Base-by-base conservation (phyloP, 192 early-diverging fungal genomes). In the Gaertneriomyces semiglobifer region DNA sequence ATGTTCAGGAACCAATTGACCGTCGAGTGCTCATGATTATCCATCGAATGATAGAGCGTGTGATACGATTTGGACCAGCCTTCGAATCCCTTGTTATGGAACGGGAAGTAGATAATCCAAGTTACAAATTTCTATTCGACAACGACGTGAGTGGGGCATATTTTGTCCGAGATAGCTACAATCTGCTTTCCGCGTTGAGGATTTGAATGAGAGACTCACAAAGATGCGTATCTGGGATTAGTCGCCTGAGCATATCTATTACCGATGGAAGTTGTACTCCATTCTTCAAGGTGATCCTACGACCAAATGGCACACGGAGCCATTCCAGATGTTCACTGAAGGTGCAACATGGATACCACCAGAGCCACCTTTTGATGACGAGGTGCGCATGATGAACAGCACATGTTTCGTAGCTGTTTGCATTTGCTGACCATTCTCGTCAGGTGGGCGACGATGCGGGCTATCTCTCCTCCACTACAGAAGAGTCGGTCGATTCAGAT, bases 251-350 rank as follows among this genome's bases (percentile, higher is more conserved):
- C 93, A 95, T 63, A 74, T 85, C 20, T 95, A 95, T 55, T 98
- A 98, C 70, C 84, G 92, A 7, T 95, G 95, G 93, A 90, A 88
- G 58, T 78, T 98, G 46, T 95, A 86, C 75, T 94, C 93, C 39
- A 77, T 94, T 12, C 74, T 91, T 60, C 91, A 93, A 67, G 91
- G 90, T 19, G 95, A 98, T 57, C 79, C 86, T 2, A 85, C 78
- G 60, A 66, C 66, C 33, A 76, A 76, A 9, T 95, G 93, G 95
- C 80, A 77, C 40, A 78, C 79, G 11, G 80, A 89, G 47, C 84
- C 92, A 39, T 98, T 98, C 73, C 80, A 86, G 7, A 95, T 98
- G 93, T 88, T 89, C 58, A 87, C 90, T 60, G 83, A 81, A 33
- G 93, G 90, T 1, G 83, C 89, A 6, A 68, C 86, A 44, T 95